A percentile compares a stretch with the other conserved stretches of the same genome.
Evolutionary conservation across 768 basidiomycete genomes (phyloP).

Genomic region (Cyathus striatus): DNA sequence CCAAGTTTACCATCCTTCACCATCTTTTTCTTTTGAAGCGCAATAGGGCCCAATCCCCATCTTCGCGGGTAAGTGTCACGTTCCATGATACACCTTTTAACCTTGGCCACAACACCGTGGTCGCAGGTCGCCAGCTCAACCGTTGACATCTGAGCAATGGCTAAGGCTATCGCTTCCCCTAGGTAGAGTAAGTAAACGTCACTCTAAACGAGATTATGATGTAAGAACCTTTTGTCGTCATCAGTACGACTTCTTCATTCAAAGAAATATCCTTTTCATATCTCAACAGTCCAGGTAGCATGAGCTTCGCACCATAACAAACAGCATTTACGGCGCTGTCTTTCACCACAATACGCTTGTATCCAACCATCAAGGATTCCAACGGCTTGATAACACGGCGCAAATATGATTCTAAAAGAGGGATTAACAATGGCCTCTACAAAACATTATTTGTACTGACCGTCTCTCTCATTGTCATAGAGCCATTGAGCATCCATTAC

Average conservation of each 20-base stretch:
- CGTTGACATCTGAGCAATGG: conserved; percentile 96
- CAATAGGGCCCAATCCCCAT: conserved; percentile 98
- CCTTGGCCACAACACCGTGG: conserved; percentile 98
- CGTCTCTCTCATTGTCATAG: conserved; percentile 96
- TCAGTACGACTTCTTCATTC: conserved; percentile 94
- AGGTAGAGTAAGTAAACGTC: conserved; percentile 1
- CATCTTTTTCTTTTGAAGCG: conserved; percentile 96
- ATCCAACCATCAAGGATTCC: conserved; percentile 90
- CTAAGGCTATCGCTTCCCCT: conserved; percentile 93
- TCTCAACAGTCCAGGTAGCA: conserved; percentile 97
- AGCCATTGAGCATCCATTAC: conserved; percentile 98
- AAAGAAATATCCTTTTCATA: conserved; percentile 94
- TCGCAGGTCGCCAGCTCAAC: conserved; percentile 97
- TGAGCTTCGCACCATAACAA: conserved; percentile 98
- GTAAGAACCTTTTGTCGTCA: conserved; percentile 90
- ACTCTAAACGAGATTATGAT: not conserved
- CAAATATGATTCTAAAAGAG: conserved; percentile 80
- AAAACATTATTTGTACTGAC: conserved; percentile 34
- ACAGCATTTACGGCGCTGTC: conserved; percentile 99
- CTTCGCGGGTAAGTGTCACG: conserved; percentile 96
- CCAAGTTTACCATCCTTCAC: conserved; percentile 96
- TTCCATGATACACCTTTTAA: conserved; percentile 99
- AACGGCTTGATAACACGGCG: conserved; percentile 92
- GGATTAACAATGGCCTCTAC: not conserved
- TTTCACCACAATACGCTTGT: conserved; percentile 98